phyloP scores from a whole-genome alignment of 2,329 filamentous ascomycete species.

The Esteya vermicola region DNA sequence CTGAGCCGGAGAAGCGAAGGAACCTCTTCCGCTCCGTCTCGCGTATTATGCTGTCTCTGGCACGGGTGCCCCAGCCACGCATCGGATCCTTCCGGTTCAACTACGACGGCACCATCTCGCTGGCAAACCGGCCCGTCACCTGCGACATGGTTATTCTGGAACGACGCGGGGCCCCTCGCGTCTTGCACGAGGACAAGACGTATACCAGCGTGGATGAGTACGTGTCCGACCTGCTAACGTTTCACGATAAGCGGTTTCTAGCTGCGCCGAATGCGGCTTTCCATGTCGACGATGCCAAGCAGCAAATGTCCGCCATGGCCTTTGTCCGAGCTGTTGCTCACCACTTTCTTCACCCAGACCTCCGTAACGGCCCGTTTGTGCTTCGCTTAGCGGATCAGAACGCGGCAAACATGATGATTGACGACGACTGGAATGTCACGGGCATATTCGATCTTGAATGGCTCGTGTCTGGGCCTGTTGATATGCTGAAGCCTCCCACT shows the following conservation, averaged over 20 bases:
- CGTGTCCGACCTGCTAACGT: slow-evolving; percentile 13
- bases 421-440: slow-evolving; percentile 18
- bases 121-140: slow-evolving; percentile 6
- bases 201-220: slow-evolving; percentile 17
- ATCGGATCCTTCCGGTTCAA: slow-evolving; percentile 15
- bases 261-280: slow-evolving; percentile 12
- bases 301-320: neutral
- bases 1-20: neutral
- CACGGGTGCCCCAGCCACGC: slow-evolving; percentile 15
- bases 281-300: neutral
- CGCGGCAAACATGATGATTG: slow-evolving; percentile 17
- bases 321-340: slow-evolving; percentile 1
- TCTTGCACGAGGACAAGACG: slow-evolving; percentile 15
- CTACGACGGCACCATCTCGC: slow-evolving; percentile 11
- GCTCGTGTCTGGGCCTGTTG: slow-evolving; percentile 15
- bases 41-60: slow-evolving; percentile 15
- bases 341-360: neutral
- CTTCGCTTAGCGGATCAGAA: slow-evolving; percentile 16
- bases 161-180: slow-evolving; percentile 16
- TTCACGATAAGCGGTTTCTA: slow-evolving; percentile 15
- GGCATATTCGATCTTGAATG: slow-evolving; percentile 17
- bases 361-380: slow-evolving; percentile 12
- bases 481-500: slow-evolving; percentile 15
- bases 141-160: slow-evolving; percentile 15
- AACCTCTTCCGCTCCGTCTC: neutral